Conservation (phyloP, 2,329 filamentous ascomycete species). For the Coniochaeta prunicola region DNA sequence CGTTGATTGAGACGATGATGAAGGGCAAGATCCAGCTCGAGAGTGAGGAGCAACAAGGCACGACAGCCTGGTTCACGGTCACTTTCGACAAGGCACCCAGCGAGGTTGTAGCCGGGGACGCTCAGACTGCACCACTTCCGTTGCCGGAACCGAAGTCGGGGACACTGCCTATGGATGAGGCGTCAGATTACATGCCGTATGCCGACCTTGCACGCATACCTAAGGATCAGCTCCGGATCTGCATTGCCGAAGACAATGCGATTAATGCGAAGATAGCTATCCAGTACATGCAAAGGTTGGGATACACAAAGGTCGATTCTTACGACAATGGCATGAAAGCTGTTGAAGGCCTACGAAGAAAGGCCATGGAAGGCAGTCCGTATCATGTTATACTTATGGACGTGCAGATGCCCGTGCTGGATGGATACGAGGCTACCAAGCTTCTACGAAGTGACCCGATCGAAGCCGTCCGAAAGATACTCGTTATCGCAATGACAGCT, state of each 20-base stretch:
- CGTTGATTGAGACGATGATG: slow-evolving; percentile 87
- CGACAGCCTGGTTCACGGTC: slow-evolving; percentile 70
- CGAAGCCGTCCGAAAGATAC: slow-evolving; percentile 68
- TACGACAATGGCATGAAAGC: slow-evolving; percentile 87
- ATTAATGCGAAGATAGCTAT: slow-evolving; percentile 95
- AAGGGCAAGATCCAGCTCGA: slow-evolving; percentile 78
- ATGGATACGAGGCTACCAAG: slow-evolving; percentile 87
- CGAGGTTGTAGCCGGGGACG: slow-evolving; percentile 51
- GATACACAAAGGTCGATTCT: slow-evolving; percentile 73
- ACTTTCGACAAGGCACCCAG: slow-evolving; percentile 75
- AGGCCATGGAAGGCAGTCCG: slow-evolving; percentile 62
- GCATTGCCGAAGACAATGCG: slow-evolving; percentile 89
- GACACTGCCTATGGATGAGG: slow-evolving; percentile 21
- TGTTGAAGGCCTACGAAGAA: slow-evolving; percentile 73
- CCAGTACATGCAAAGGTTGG: slow-evolving; percentile 79
- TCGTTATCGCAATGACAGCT: slow-evolving; percentile 98
- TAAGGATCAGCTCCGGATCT: slow-evolving; percentile 74
- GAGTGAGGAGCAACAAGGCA: slow-evolving; percentile 65
- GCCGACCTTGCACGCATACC: slow-evolving; percentile 67
- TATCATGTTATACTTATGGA: slow-evolving; percentile 95
- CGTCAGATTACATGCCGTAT: slow-evolving; percentile 34
- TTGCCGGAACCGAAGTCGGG: slow-evolving; percentile 10
- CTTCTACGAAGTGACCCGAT: slow-evolving; percentile 71
- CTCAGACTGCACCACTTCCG: slow-evolving; percentile 24
- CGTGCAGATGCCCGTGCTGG: slow-evolving; percentile 89